phyloP scores from a whole-genome alignment of 495 filamentous ascomycete species.

The Neurospora hispaniola region DNA sequence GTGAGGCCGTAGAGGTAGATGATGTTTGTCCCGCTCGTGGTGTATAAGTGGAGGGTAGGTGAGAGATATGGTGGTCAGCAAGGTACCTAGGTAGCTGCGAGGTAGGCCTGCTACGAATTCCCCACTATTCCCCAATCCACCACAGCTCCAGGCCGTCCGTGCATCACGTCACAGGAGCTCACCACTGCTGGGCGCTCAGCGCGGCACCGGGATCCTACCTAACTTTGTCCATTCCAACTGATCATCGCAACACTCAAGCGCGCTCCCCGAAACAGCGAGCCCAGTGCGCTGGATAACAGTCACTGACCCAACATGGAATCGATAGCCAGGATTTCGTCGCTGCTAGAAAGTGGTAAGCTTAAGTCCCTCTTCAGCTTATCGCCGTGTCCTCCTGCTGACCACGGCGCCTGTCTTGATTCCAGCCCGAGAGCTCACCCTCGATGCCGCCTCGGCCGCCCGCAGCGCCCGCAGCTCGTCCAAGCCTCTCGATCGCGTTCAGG shows the following conservation, averaged over 20 bases:
- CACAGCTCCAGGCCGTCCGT: neutral
- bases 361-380: neutral
- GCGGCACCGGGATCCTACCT: neutral
- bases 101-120: neutral
- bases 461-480: slow-evolving; percentile 38
- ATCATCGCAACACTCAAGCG: neutral
- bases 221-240: neutral
- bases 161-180: neutral
- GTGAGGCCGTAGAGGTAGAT: neutral
- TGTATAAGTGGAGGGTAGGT: neutral
- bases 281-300: slow-evolving; percentile 4
- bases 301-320: slow-evolving; percentile 58
- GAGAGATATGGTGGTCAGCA: neutral
- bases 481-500: slow-evolving; percentile 48
- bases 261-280: neutral
- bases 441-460: slow-evolving; percentile 77
- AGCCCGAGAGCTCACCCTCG: slow-evolving; percentile 93
- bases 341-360: slow-evolving; percentile 78
- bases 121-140: neutral
- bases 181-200: neutral
- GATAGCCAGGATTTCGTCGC: slow-evolving; percentile 82
- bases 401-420: slow-evolving; percentile 13
- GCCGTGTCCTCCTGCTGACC: slow-evolving; percentile 8
- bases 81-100: neutral
- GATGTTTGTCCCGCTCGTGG: too few relatives aligned